Evolutionary conservation across 129 eudicot genomes (phyloP).

Genomic region (Centrapalus pauciflorus): DNA sequence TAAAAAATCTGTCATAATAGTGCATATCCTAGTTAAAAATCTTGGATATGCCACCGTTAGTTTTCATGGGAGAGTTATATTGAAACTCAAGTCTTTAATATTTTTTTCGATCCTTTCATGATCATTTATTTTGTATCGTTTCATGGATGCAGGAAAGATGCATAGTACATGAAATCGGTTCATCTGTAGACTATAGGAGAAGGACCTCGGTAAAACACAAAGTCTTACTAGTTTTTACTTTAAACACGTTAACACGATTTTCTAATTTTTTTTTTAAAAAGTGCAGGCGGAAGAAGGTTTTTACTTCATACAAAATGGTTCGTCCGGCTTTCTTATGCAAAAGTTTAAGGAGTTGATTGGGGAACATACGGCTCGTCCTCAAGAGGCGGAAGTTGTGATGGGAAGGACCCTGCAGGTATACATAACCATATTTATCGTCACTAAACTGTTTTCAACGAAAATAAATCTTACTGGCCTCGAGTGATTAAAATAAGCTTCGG

Average conservation of each 20-base stretch:
- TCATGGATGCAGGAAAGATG: constrained; percentile 74
- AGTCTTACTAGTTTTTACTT: too few species aligned
- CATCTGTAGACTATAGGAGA: constrained; percentile 79
- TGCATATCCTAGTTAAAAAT: too few species aligned
- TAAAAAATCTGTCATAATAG: too few species aligned
- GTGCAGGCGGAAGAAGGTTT: constrained; percentile 83
- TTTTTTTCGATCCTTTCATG: not conserved
- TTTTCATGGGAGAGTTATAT: not conserved
- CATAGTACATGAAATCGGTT: constrained; percentile 81
- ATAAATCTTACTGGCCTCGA: too few species aligned
- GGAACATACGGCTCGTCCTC: constrained; percentile 40
- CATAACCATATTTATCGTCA: not conserved
- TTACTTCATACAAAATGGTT: constrained; percentile 56
- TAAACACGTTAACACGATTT: too few species aligned
- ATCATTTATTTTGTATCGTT: constrained; percentile 13
- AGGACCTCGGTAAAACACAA: constrained; percentile 63
- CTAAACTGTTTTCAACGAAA: not conserved
- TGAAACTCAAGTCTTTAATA: too few species aligned
- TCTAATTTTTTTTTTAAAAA: not conserved
- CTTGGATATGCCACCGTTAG: too few species aligned
- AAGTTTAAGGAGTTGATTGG: constrained; percentile 65
- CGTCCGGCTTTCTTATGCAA: constrained; percentile 50
- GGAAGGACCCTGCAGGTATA: constrained; percentile 82
- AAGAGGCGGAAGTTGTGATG: constrained; percentile 81
- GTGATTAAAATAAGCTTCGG: not conserved